Evolutionary conservation across 148 eudicot genomes (phyloP).

Genomic region (Spergularia bocconei): DNA sequence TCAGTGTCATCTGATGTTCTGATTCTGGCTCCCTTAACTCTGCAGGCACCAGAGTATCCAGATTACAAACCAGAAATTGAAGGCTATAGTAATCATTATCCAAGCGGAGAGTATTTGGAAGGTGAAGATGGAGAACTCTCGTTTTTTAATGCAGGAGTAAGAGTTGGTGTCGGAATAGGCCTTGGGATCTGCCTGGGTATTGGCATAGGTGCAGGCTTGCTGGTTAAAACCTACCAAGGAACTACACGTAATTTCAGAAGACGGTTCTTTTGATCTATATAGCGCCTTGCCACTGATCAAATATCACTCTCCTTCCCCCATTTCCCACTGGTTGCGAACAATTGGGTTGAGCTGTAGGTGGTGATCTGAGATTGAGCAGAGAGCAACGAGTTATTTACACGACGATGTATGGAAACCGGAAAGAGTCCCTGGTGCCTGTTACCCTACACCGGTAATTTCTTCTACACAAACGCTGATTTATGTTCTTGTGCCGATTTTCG

Average conservation of each 20-base stretch:
- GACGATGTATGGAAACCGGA: background rate
- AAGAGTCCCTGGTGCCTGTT: too few relatives aligned
- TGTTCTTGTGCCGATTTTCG: conserved; percentile 1
- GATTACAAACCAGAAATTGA: conserved; percentile 44
- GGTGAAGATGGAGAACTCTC: conserved; percentile 73
- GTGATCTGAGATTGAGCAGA: background rate
- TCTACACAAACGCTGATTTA: background rate
- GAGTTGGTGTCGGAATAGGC: conserved; percentile 78
- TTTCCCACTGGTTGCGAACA: background rate
- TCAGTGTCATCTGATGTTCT: background rate
- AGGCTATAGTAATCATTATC: conserved; percentile 32
- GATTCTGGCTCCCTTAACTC: background rate
- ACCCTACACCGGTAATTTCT: too few relatives aligned
- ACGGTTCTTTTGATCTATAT: conserved; percentile 37
- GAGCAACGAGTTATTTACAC: background rate
- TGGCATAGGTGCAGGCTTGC: conserved; percentile 72
- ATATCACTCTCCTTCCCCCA: background rate
- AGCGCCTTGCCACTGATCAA: background rate
- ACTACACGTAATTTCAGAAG: conserved; percentile 58
- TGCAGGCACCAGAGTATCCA: conserved; percentile 39
- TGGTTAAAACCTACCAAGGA: conserved; percentile 71
- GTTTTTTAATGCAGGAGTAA: conserved; percentile 75
- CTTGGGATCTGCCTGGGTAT: conserved; percentile 66
- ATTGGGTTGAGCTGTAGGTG: background rate
- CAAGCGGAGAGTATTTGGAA: conserved; percentile 42